Percentiles rank a stretch among this genome's conserved stretches.
phyloP scores from a whole-genome alignment of 441 rosid species.

The Pelargonium cotyledonis region DNA sequence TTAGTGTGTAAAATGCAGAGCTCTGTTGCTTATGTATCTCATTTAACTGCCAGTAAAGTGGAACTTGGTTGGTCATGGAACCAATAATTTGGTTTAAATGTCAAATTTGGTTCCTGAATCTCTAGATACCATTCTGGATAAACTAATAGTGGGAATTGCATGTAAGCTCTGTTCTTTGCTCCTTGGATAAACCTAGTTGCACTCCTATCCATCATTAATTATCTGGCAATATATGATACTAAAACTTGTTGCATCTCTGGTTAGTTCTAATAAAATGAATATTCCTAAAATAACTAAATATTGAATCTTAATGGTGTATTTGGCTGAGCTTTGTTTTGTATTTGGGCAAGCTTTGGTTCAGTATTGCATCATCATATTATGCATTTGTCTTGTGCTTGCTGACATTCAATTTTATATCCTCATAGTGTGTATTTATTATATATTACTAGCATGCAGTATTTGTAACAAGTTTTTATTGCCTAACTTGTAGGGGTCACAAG shows the following conservation, averaged over 20 bases:
- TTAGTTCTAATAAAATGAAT: neutral
- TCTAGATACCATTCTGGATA: neutral
- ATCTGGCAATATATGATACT: neutral
- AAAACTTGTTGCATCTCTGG: neutral
- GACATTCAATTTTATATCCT: neutral
- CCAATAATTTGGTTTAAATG: neutral
- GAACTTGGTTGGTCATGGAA: neutral
- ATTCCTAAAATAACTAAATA: neutral
- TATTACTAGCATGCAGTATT: slow-evolving; percentile 7
- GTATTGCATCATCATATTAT: neutral
- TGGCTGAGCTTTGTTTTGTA: slow-evolving; percentile 1
- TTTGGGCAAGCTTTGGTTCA: neutral
- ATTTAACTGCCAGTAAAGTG: neutral
- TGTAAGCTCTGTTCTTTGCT: neutral
- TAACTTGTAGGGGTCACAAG: slow-evolving; percentile 63
- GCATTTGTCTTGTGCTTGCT: neutral
- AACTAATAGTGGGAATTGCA: neutral
- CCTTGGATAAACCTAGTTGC: neutral
- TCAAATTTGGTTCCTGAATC: neutral
- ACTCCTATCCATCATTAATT: neutral
- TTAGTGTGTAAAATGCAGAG: neutral
- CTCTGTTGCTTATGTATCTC: neutral
- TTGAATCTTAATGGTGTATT: neutral
- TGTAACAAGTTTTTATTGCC: slow-evolving; percentile 7
- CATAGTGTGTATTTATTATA: neutral